Base-by-base conservation (phyloP, 768 basidiomycete genomes). In the Epithele typhae region DNA sequence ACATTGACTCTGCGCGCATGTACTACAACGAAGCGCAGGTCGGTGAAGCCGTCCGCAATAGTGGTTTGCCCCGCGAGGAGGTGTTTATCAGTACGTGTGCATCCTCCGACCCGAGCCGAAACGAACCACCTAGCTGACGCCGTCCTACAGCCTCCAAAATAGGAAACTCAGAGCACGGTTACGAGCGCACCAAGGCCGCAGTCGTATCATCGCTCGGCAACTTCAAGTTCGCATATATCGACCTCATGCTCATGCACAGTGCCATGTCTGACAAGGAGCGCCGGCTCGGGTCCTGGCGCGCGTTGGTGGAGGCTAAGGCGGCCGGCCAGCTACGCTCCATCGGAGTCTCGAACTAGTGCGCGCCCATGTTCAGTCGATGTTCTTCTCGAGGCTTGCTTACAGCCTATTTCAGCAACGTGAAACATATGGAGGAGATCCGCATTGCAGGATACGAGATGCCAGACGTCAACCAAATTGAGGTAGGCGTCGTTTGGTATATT, bases 391-490 rank as follows among this genome's bases (percentile, higher is more conserved):
- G 14, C 27, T 11, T 30, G 14, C 30, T 19, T 9, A 17, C 4
- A 14, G 7, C 3, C 2, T 24, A 7, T 9, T 18, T 7, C 27
- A 91, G 88, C 57, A 76, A 75, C n/a, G 59, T 86, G 33, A 78
- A 80, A 36, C 90, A 92, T 55, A 69, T 92, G 4, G 79, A 90
- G 55, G 87, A 92, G 61, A 83, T 92, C 40, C 70, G 66, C 46
- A 65, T 66, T 8, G 80, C 79, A 0, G 84, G 84, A 5, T 69
- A 78, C 42, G 77, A 78, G 46, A 64, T 71, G 56, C 90, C 90
- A 12, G 66, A 79, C 10, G 81, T 92, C 39, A 91, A 92, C 58
- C 90, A 92, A 60, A 80, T 92, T 48, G 88, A 92, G 75, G 89
- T 80, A 60, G 23, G 65, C 27, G 8, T 7, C 14, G 8, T 30